Evolutionary conservation across 768 basidiomycete species (phyloP).

Genomic region (Lactarius pseudohatsudake): DNA sequence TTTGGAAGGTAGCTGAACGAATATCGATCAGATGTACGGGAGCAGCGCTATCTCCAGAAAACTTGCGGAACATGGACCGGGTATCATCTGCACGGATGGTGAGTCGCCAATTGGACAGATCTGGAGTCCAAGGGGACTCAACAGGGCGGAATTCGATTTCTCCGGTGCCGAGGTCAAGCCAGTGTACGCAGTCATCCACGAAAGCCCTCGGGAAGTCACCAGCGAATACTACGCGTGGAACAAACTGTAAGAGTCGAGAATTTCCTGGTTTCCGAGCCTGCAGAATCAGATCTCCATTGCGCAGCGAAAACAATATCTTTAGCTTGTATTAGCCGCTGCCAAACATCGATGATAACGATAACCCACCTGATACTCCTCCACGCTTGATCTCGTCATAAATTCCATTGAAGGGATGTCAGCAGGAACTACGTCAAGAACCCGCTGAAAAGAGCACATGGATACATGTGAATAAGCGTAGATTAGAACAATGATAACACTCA

Average conservation of each 20-base stretch:
- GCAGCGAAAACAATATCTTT: slow-evolving; percentile 9
- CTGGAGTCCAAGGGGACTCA: slow-evolving; percentile 34
- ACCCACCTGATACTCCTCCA: slow-evolving; percentile 9
- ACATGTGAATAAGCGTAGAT: too few relatives aligned
- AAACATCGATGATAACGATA: not conserved
- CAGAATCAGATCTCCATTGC: not conserved
- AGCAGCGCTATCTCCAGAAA: not conserved
- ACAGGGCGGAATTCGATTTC: slow-evolving; percentile 39
- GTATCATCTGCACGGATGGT: not conserved
- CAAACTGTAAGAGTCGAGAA: slow-evolving; percentile 31
- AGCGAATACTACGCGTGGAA: slow-evolving; percentile 36
- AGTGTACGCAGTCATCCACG: slow-evolving; percentile 37
- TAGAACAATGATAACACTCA: not conserved
- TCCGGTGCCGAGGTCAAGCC: slow-evolving; percentile 35
- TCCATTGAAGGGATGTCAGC: slow-evolving; percentile 13
- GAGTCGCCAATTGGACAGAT: slow-evolving; percentile 35
- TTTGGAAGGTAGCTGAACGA: slow-evolving; percentile 2
- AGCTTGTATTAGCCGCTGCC: not conserved
- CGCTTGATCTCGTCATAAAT: not conserved
- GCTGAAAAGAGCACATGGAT: slow-evolving; percentile 2
- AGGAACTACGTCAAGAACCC: slow-evolving; percentile 5
- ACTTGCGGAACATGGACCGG: not conserved
- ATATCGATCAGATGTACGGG: slow-evolving; percentile 6
- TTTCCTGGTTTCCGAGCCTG: not conserved
- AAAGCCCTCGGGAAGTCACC: slow-evolving; percentile 37